phyloP scores from a whole-genome alignment of 2,329 filamentous ascomycete species.

The Chrysoporthe puriensis region DNA sequence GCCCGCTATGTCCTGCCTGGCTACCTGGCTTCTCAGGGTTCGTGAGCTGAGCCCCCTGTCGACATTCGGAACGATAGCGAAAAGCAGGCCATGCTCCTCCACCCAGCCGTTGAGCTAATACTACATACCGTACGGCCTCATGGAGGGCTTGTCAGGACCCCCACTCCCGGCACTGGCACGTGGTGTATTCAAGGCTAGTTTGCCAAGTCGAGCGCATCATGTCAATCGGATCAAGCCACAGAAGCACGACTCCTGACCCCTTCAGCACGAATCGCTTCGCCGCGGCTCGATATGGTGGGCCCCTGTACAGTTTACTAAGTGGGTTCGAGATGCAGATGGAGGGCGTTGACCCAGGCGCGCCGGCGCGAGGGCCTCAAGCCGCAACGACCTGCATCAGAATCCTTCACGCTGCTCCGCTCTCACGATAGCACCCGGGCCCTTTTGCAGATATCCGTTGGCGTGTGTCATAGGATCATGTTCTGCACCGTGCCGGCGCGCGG shows the following conservation, averaged over 20 bases:
- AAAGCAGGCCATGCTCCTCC: not conserved
- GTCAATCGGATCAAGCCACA: not conserved
- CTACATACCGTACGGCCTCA: not conserved
- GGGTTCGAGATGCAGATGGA: not conserved
- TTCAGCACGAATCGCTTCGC: not conserved
- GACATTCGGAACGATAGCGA: not conserved
- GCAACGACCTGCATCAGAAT: not conserved
- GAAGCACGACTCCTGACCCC: not conserved
- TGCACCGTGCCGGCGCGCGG: not conserved
- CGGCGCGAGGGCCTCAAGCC: not conserved
- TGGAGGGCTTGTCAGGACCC: not conserved
- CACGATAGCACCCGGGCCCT: not conserved
- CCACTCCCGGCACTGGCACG: not conserved
- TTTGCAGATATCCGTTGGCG: not conserved
- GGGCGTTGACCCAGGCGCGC: not conserved
- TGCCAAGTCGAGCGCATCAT: not conserved
- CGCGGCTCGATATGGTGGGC: not conserved
- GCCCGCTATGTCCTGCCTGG: conserved; percentile 11
- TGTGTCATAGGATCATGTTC: not conserved
- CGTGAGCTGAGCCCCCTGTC: not conserved
- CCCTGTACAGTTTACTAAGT: not conserved
- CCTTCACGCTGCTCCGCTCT: not conserved
- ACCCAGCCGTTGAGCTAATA: not conserved
- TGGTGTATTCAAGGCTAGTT: not conserved
- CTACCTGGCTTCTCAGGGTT: not conserved